Base-by-base conservation (phyloP, 2,329 filamentous ascomycete species). In the Lachnellula subtilissima region DNA sequence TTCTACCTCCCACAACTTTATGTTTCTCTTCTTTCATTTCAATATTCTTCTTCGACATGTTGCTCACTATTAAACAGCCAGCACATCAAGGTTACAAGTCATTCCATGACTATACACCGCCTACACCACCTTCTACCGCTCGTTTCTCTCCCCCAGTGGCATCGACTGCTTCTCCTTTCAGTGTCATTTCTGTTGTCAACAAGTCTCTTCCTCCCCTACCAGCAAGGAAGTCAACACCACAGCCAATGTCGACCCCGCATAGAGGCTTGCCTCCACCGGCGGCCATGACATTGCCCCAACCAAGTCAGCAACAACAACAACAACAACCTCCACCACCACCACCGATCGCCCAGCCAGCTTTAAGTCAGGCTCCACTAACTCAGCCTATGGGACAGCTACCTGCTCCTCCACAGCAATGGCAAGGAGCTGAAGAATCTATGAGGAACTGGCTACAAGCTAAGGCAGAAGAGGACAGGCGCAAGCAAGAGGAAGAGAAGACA, bases 401-500 rank as follows among this genome's bases (percentile, higher is more conserved):
- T n/a, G 76, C 81, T 39, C 80, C 82, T 32, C 84, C 86, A 28
- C 79, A 81, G 42, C 81, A 84, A 69, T 88, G 85, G 81, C 82
- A 86, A 66, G 81, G 80, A 48, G 77, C 81, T 36, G 86, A 89
- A 65, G 87, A 90, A 39, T 80, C 84, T 2, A 88, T 89, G 84
- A 83, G 81, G 59, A 81, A 78, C 53, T 91, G 87, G 87, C 74
- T 91, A 22, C 73, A 81, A 53, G 84, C 87, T 52, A 89, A 86
- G 70, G 76, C 83, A 0, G 88, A 91, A 70, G 88, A 91, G 67
- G 88, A 91, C 67, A 83, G 79, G 67, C 80, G 84, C 58, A 85
- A 75, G 68, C 87, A 90, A 72, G 87, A 91, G 71, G 87, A 91
- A 71, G 87, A 91, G 71, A 86, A 80, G 65, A 81, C 78, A 7